A percentile compares a stretch with the other conserved stretches of the same genome.
Evolutionary conservation across 179 eudicot genomes (phyloP).

Genomic region (Camellia oleifera): DNA sequence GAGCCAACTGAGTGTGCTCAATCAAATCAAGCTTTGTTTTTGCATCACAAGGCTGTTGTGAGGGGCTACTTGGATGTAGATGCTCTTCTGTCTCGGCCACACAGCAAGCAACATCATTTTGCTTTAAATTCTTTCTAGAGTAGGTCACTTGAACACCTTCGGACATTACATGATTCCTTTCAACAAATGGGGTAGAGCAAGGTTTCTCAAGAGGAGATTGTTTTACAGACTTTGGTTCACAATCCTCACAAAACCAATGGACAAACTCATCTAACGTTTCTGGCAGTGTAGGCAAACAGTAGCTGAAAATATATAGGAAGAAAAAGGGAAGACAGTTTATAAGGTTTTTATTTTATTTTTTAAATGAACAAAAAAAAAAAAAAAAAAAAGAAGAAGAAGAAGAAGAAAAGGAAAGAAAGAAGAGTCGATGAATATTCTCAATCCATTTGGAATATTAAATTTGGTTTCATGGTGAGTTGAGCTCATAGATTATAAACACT

Average conservation of each 20-base stretch:
- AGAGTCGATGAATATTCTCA: background rate
- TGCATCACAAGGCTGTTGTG: background rate
- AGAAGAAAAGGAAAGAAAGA: too few species aligned
- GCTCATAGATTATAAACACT: background rate
- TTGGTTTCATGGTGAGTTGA: background rate
- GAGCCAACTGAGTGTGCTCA: background rate
- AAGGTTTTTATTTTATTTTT: background rate
- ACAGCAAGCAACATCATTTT: background rate
- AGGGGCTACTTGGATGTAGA: background rate
- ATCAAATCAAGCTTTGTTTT: conserved; percentile 1
- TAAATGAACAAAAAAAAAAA: background rate
- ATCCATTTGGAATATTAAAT: background rate
- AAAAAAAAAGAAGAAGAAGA: too few species aligned
- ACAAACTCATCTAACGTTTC: conserved; percentile 39
- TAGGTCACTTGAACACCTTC: conserved; percentile 1
- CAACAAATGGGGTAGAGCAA: conserved; percentile 11
- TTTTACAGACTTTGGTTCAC: conserved; percentile 21
- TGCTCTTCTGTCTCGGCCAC: background rate
- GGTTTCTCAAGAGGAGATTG: conserved; percentile 6
- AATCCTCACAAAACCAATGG: conserved; percentile 46
- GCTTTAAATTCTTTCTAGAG: background rate
- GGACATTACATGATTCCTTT: conserved; percentile 7
- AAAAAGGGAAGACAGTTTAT: conserved; percentile 6
- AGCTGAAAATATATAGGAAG: conserved; percentile 24
- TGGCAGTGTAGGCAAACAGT: conserved; percentile 39